A percentile compares a stretch with the other conserved stretches of the same genome.
phyloP scores from a whole-genome alignment of 768 basidiomycete genomes.

The Termitomyces eurrhizus region DNA sequence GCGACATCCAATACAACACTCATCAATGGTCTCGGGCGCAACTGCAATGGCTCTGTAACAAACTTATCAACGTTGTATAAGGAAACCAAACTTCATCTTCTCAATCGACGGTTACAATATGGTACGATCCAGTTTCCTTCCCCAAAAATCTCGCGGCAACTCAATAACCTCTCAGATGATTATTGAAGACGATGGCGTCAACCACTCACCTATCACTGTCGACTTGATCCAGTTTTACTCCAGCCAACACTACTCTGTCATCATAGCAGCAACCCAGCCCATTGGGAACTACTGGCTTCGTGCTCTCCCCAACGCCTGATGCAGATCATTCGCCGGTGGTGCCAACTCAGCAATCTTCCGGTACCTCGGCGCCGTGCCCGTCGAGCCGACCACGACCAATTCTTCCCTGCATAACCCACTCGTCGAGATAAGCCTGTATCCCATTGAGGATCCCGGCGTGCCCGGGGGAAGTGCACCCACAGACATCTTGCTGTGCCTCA shows the following conservation, averaged over 20 bases:
- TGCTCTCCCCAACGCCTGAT: not conserved
- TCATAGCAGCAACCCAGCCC: not conserved
- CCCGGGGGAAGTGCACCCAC: too few relatives aligned
- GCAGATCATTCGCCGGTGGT: not conserved
- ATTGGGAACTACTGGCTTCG: constrained; percentile 1
- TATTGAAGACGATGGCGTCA: too few relatives aligned
- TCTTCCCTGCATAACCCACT: not conserved
- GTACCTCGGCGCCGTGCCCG: not conserved
- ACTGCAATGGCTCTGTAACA: constrained; percentile 2
- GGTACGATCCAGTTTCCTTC: constrained; percentile 8
- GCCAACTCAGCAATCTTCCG: constrained; percentile 1
- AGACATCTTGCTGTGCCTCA: not conserved
- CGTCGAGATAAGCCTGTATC: not conserved
- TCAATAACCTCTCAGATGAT: too few relatives aligned
- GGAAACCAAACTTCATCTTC: constrained; percentile 33
- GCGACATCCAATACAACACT: too few relatives aligned
- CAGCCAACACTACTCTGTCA: not conserved
- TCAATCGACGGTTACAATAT: constrained; percentile 42
- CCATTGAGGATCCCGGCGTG: not conserved
- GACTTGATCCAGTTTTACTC: too few relatives aligned
- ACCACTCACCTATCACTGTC: too few relatives aligned
- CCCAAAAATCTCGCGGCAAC: too few relatives aligned
- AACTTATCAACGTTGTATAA: constrained; percentile 29
- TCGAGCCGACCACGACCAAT: not conserved
- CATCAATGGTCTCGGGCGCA: too few relatives aligned